Percentiles rank a stretch among this genome's conserved stretches.
Evolutionary conservation across 805 yeast genomes (phyloP).

Genomic region (Metschnikowia aberdeeniae): DNA sequence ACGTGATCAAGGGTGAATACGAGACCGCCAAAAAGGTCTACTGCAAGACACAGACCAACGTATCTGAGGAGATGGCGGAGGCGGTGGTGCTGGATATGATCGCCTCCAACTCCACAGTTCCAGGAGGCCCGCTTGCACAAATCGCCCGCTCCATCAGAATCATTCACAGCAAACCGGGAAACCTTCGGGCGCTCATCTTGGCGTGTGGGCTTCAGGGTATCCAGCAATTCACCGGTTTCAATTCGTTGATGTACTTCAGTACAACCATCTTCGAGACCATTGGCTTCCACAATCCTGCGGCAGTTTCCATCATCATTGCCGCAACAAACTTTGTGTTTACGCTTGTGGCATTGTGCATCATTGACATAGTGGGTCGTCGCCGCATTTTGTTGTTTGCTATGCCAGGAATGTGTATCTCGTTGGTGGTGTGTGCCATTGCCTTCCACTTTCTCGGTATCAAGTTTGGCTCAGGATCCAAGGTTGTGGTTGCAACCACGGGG

Average conservation of each 20-base stretch:
- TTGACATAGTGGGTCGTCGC: conserved; percentile 88
- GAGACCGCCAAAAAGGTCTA: conserved; percentile 69
- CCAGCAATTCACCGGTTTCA: conserved; percentile 96
- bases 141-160: conserved; percentile 59
- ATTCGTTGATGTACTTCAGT: conserved; percentile 92
- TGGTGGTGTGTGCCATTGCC: conserved; percentile 81
- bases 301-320: conserved; percentile 88
- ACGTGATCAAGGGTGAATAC: conserved; percentile 64
- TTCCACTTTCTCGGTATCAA: conserved; percentile 77
- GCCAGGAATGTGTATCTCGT: conserved; percentile 77
- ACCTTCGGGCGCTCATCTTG: conserved; percentile 82
- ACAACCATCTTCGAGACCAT: conserved; percentile 88
- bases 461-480: conserved; percentile 47
- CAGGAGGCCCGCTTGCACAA: conserved; percentile 44
- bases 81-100: conserved; percentile 66
- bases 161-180: conserved; percentile 67
- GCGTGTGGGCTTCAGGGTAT: conserved; percentile 94
- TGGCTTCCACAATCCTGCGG: conserved; percentile 87
- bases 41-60: conserved; percentile 55
- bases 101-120: conserved; percentile 39
- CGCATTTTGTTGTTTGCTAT: conserved; percentile 71
- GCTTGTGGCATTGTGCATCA: conserved; percentile 75
- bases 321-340: conserved; percentile 94
- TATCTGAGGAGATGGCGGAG: conserved; percentile 60
- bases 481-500: conserved; percentile 35